These are phyloP conservation scores for Sutorius eximius DNA, from an alignment of 1,284 basidiomycete genomes.

Conservation along the genomic window DNA sequence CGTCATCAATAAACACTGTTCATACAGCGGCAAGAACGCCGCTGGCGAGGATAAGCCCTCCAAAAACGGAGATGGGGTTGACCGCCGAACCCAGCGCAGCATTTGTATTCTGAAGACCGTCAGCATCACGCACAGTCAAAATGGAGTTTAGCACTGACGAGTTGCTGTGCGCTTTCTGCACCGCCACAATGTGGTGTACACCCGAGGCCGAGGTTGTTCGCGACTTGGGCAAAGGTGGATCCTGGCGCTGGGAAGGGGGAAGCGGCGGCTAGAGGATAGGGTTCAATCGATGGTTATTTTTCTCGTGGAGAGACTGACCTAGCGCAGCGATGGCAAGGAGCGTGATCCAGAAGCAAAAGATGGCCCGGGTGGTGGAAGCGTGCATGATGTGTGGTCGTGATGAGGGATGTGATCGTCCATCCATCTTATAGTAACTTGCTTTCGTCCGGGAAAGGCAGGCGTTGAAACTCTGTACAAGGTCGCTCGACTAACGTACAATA, in stretches of 20 bases:
- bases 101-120: slow-evolving; percentile 19
- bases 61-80: slow-evolving; percentile 20
- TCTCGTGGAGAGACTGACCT: slow-evolving; percentile 9
- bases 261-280: slow-evolving; percentile 12
- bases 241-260: slow-evolving; percentile 25
- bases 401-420: too few relatives aligned
- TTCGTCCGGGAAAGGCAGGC: slow-evolving; percentile 27
- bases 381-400: slow-evolving; percentile 15
- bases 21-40: slow-evolving; percentile 20
- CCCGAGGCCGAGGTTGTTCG: slow-evolving; percentile 27
- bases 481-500: background rate
- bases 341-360: slow-evolving; percentile 22
- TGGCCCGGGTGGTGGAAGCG: slow-evolving; percentile 9
- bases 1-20: background rate
- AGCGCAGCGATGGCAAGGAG: slow-evolving; percentile 23
- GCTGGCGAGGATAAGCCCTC: slow-evolving; percentile 21
- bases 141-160: slow-evolving; percentile 17
- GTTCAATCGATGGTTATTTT: background rate
- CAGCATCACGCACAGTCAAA: background rate
- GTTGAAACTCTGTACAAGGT: slow-evolving; percentile 10
- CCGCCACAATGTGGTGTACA: slow-evolving; percentile 22
- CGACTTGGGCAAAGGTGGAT: slow-evolving; percentile 9
- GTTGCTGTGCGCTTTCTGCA: slow-evolving; percentile 21
- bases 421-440: slow-evolving; percentile 14
- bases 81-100: slow-evolving; percentile 21